Base-by-base conservation (phyloP, 2,329 filamentous ascomycete genomes). In the Ophiostoma montium region DNA sequence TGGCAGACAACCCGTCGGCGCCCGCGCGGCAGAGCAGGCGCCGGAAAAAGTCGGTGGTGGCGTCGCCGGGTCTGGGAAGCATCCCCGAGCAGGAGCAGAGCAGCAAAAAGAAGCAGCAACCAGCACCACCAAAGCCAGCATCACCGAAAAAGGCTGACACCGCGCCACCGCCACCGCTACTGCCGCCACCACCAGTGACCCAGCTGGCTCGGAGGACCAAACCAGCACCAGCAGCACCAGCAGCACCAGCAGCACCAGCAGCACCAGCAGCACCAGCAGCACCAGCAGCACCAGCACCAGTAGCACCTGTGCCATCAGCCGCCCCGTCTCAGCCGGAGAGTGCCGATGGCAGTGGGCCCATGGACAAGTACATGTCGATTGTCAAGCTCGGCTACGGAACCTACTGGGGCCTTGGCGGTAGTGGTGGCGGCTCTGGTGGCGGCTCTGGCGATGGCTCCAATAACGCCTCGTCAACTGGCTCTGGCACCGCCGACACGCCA, bases 1-100 rank as follows among this genome's bases (percentile, higher is more conserved):
- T 95, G 7, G 76, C 77, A 48, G 84, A 94, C 33, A 88, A 86
- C 55, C 84, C 87, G 13, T 76, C 75, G 2, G 82, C 84, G 1
- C 72, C 74, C 52, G 75, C 83, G 31, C 70, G 72, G 44, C 64
- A 67, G 38, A 65, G 61, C n/a, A 41, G 30, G 31, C 52, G 49
- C 59, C 64, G 58, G 48, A 64, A 66, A 60, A 52, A 60, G 41
- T 32, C 42, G 3, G 27, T 21, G 3, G 27, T 21, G 16, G 45
- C 2, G 10, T 23, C 12, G 33, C 38, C 10, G 23, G 19, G 18
- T 44, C 54, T 52, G 27, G 46, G 39, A 0, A 51, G 53, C 48
- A 53, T 54, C 12, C 41, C 48, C 0, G 53, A 56, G 35, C 52
- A 53, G 44, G 48, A 48, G 18, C 41, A 45, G 10, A 35, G 13